Percentiles rank a stretch among this genome's conserved stretches.
Conservation (phyloP, 257 asterid genomes). For the Solanum ossicruentum region DNA sequence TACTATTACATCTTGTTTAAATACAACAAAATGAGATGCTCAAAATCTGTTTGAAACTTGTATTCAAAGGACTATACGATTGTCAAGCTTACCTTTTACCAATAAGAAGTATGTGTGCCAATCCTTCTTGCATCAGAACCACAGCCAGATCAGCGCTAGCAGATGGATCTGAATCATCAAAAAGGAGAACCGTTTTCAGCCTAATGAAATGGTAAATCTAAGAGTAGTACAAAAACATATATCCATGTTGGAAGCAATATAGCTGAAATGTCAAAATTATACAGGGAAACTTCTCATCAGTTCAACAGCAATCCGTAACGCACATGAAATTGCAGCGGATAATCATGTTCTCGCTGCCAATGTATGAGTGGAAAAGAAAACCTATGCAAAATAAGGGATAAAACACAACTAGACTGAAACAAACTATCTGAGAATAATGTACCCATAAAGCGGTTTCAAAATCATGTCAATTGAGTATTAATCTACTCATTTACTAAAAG, state of each 20-base stretch:
- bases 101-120: conserved; percentile 69
- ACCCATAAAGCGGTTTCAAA: neutral
- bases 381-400: neutral
- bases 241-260: neutral
- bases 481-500: neutral
- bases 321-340: neutral
- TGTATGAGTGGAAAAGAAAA: neutral
- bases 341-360: neutral
- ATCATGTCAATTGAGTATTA: neutral
- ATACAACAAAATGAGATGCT: neutral
- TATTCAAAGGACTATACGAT: neutral
- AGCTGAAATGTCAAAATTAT: neutral
- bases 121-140: conserved; percentile 95
- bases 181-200: conserved; percentile 12
- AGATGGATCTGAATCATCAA: conserved; percentile 52
- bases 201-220: neutral
- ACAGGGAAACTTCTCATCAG: neutral
- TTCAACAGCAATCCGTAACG: neutral
- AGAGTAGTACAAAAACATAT: neutral
- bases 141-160: conserved; percentile 93
- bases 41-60: neutral
- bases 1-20: neutral
- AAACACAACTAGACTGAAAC: neutral
- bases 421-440: neutral
- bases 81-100: conserved; percentile 63